phyloP scores from a whole-genome alignment of 805 yeast species.

The Candida vartiovaarae region DNA sequence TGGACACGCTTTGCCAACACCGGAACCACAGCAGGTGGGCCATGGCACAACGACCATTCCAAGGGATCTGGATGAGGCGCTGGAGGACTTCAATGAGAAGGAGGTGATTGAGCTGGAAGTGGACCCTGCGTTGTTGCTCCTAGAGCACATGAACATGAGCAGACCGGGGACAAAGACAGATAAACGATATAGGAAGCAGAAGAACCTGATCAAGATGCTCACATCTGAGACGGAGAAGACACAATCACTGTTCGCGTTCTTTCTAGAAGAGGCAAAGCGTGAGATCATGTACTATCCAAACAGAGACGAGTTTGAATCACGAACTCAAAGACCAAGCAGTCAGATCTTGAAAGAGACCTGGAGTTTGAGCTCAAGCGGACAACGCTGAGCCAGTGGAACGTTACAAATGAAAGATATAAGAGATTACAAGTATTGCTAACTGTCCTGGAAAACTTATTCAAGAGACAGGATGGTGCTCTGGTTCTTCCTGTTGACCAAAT shows the following conservation, averaged over 20 bases:
- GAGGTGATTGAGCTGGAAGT: constrained; percentile 6
- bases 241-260: constrained; percentile 8
- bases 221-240: constrained; percentile 8
- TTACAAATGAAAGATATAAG: constrained; percentile 5
- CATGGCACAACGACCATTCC: no score
- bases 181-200: constrained; percentile 12
- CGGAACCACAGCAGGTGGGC: no score
- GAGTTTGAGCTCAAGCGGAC: constrained; percentile 15
- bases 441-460: constrained; percentile 10
- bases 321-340: not conserved
- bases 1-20: not conserved
- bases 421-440: constrained; percentile 12
- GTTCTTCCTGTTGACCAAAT: constrained; percentile 28
- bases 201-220: constrained; percentile 2
- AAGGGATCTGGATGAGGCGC: not conserved
- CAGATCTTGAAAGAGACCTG: constrained; percentile 9
- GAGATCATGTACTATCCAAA: constrained; percentile 13
- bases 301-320: constrained; percentile 1
- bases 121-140: constrained; percentile 3
- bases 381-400: constrained; percentile 5
- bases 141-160: constrained; percentile 16
- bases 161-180: constrained; percentile 19
- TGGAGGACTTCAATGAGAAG: not conserved
- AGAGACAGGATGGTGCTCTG: constrained; percentile 1
- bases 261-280: constrained; percentile 11